These are phyloP conservation scores for Chaetomium strumarium DNA, from an alignment of 2,329 filamentous ascomycete species.

Conservation along the genomic window DNA sequence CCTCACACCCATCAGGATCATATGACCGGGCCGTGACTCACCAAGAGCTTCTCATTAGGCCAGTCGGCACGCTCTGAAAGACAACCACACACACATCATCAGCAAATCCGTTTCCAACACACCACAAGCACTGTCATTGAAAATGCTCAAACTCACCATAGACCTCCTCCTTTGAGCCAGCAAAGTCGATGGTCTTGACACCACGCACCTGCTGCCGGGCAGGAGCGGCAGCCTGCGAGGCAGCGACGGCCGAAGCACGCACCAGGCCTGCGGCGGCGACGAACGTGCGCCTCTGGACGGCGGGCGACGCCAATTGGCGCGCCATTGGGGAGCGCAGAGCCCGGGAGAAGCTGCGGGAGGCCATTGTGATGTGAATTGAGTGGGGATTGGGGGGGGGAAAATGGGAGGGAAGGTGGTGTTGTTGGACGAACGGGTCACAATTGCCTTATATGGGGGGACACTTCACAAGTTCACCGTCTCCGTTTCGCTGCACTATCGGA, in stretches of 20 bases:
- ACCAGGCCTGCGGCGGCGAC: constrained; percentile 53
- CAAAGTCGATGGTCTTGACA: constrained; percentile 98
- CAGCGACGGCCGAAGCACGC: constrained; percentile 48
- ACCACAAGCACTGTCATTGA: not conserved
- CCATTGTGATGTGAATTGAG: constrained; percentile 54
- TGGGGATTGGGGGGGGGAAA: constrained; percentile 25
- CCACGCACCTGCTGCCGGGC: constrained; percentile 66
- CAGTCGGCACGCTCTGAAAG: constrained; percentile 87
- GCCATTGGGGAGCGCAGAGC: constrained; percentile 57
- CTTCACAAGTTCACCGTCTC: constrained; percentile 4
- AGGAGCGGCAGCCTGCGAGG: constrained; percentile 36
- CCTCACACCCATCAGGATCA: constrained; percentile 1
- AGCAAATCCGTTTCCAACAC: not conserved
- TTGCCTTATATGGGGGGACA: constrained; percentile 11
- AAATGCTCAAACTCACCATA: constrained; percentile 55
- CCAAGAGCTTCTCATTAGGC: constrained; percentile 96
- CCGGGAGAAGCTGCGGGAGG: constrained; percentile 68
- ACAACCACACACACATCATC: constrained; percentile 3
- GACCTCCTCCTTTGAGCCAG: constrained; percentile 88
- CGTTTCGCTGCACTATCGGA: constrained; percentile 15
- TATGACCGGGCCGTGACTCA: constrained; percentile 47
- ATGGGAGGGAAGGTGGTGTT: constrained; percentile 5
- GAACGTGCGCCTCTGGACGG: constrained; percentile 57
- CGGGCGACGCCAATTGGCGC: constrained; percentile 57
- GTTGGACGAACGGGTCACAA: not conserved